Evolutionary conservation across 2,329 filamentous ascomycete genomes (phyloP).

Genomic region (Leptodontidium sp.): DNA sequence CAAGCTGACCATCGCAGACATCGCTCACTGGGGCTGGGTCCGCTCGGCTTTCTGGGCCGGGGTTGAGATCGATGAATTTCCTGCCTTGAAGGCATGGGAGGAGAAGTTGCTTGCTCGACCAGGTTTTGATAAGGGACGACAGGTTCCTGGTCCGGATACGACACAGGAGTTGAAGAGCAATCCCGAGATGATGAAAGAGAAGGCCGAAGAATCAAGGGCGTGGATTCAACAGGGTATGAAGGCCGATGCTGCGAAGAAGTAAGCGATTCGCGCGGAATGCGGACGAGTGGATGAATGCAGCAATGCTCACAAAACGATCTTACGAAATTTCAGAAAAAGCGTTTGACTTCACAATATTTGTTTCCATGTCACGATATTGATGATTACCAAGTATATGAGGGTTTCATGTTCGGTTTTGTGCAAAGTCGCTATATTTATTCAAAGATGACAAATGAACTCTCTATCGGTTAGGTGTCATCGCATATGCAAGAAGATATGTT

Average conservation of each 20-base stretch:
- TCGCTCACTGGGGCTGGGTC: conserved; percentile 72
- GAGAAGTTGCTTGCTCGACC: conserved; percentile 73
- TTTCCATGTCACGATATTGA: no score
- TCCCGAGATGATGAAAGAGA: conserved; percentile 62
- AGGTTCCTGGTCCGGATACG: conserved; percentile 74
- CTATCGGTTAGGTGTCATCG: no score
- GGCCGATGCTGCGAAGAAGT: conserved; percentile 42
- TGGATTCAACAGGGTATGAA: conserved; percentile 76
- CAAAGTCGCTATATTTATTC: no score
- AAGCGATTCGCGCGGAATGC: not conserved
- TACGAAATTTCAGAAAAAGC: no score
- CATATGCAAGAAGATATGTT: no score
- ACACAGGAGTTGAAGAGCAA: conserved; percentile 59
- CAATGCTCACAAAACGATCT: no score
- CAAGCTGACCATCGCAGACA: conserved; percentile 78
- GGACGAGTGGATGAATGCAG: no score
- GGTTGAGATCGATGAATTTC: conserved; percentile 78
- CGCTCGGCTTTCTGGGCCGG: conserved; percentile 55
- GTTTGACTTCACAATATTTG: no score
- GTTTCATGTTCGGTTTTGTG: no score
- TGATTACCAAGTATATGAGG: no score
- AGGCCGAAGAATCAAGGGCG: conserved; percentile 58
- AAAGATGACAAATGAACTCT: no score
- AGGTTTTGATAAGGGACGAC: conserved; percentile 76
- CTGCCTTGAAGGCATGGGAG: conserved; percentile 79